phyloP scores from a whole-genome alignment of 441 rosid genomes.

The Croton setiger region DNA sequence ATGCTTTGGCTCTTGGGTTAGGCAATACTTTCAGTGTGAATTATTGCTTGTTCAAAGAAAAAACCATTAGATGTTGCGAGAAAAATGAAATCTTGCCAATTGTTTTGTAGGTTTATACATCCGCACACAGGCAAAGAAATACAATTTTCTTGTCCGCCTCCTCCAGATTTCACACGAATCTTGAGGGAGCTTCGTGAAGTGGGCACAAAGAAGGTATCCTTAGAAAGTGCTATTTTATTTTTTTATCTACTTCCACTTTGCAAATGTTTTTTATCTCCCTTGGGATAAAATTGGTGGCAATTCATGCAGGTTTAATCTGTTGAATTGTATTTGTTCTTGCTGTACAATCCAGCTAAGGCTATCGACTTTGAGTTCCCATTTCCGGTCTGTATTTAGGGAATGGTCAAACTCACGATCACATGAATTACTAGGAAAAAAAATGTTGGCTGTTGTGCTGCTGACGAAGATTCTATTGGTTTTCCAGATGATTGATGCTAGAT shows the following conservation, averaged over 20 bases:
- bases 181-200: constrained; percentile 55
- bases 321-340: neutral
- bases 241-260: neutral
- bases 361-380: neutral
- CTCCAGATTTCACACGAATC: constrained; percentile 61
- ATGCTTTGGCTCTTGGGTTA: constrained; percentile 85
- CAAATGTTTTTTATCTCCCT: neutral
- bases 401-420: neutral
- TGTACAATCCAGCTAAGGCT: neutral
- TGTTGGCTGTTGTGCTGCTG: neutral
- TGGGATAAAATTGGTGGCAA: neutral
- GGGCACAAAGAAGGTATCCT: constrained; percentile 47
- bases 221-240: neutral
- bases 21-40: constrained; percentile 23
- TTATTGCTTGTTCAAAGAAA: constrained; percentile 3
- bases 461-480: neutral
- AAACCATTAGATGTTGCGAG: neutral
- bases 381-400: neutral
- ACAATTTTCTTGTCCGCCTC: constrained; percentile 70
- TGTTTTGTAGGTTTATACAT: constrained; percentile 61
- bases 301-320: constrained; percentile 6
- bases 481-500: too few species aligned
- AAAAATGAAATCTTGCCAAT: constrained; percentile 6
- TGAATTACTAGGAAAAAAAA: neutral
- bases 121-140: constrained; percentile 58